Conservation (phyloP, 176 grass and related monocot species). For the Carex parvula region DNA sequence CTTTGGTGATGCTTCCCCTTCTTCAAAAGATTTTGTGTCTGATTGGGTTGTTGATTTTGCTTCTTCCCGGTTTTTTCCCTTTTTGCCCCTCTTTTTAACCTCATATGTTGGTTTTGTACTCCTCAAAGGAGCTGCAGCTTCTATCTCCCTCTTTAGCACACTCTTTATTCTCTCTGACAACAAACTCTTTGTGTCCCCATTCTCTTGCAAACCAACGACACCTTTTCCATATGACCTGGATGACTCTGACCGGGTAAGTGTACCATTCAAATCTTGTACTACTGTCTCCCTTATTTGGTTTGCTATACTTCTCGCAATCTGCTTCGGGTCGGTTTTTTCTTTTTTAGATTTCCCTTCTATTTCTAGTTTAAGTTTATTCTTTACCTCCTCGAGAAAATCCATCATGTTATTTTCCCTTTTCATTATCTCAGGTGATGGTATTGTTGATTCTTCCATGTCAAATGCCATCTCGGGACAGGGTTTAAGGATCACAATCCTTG, state of each 20-base stretch:
- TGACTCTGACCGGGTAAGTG: conserved; percentile 51
- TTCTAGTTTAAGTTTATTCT: conserved; percentile 71
- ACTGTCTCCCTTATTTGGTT: conserved; percentile 75
- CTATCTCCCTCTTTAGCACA: conserved; percentile 51
- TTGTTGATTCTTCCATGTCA: conserved; percentile 57
- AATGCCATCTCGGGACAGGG: conserved; percentile 63
- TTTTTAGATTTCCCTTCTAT: conserved; percentile 46
- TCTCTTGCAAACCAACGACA: conserved; percentile 34
- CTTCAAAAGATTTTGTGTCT: conserved; percentile 29
- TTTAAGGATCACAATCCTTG: conserved; percentile 90
- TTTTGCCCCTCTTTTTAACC: conserved; percentile 28
- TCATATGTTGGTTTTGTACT: conserved; percentile 29
- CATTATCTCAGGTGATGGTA: conserved; percentile 77
- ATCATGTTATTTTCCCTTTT: conserved; percentile 82
- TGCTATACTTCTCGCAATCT: conserved; percentile 58
- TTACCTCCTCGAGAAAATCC: conserved; percentile 92
- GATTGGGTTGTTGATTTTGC: conserved; percentile 41
- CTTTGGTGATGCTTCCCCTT: conserved; percentile 54
- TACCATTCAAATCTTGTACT: conserved; percentile 46
- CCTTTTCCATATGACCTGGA: conserved; percentile 50
- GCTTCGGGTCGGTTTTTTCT: conserved; percentile 52
- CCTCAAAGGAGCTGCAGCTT: conserved; percentile 26
- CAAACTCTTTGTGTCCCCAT: conserved; percentile 50
- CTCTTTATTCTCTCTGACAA: conserved; percentile 69
- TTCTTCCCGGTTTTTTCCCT: conserved; percentile 23